Evolutionary conservation across 805 yeast genomes (phyloP).

Genomic region (Monosporozyma yasuniensis): DNA sequence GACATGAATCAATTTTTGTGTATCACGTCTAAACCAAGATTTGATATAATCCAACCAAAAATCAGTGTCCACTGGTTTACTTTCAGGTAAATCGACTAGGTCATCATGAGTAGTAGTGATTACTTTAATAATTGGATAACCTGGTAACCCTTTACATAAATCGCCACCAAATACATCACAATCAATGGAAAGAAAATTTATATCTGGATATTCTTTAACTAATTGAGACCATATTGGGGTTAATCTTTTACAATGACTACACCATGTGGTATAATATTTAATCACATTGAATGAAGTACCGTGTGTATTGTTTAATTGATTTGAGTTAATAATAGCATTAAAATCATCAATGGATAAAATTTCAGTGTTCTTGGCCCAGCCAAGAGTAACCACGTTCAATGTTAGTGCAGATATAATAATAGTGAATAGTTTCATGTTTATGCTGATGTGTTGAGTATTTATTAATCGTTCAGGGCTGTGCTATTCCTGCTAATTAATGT

Average conservation of each 20-base stretch:
- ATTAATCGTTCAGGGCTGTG: not conserved
- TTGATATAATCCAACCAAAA: conserved; percentile 4
- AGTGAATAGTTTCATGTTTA: not conserved
- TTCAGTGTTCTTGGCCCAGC: not conserved
- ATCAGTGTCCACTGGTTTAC: not conserved
- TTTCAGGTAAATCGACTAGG: not conserved
- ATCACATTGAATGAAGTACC: conserved; percentile 24
- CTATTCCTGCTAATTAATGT: not conserved
- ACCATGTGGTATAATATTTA: conserved; percentile 56
- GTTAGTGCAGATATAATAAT: not conserved
- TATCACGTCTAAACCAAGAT: not conserved
- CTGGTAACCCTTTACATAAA: conserved; percentile 32
- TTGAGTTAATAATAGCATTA: not conserved
- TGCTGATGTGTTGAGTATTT: not conserved
- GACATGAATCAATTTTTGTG: conserved; percentile 9
- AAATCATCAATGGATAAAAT: not conserved
- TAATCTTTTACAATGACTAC: conserved; percentile 55
- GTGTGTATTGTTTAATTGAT: not conserved
- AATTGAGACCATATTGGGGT: conserved; percentile 48
- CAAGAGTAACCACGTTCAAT: not conserved
- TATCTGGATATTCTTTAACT: conserved; percentile 30
- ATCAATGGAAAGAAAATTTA: conserved; percentile 27
- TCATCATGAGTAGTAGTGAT: conserved; percentile 35
- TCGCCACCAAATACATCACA: conserved; percentile 28
- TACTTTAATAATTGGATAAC: conserved; percentile 58